phyloP scores from a whole-genome alignment of 441 rosid species.

The Gossypium schwendimanii region DNA sequence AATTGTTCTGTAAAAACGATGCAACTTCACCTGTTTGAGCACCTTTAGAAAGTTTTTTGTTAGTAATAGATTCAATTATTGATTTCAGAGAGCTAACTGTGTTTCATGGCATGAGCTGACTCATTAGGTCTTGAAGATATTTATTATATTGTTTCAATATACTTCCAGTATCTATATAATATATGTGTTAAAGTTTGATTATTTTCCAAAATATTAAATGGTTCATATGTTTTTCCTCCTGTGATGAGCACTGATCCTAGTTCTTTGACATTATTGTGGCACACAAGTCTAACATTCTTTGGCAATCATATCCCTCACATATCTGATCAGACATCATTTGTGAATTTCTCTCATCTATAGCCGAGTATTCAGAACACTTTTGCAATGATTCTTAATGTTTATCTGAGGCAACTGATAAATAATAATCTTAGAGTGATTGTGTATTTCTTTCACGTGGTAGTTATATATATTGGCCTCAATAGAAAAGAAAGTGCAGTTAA shows the following conservation, averaged over 20 bases:
- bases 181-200: not conserved
- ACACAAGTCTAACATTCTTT: constrained; percentile 5
- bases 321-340: constrained; percentile 7
- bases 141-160: not conserved
- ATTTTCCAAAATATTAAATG: not conserved
- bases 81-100: not conserved
- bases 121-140: constrained; percentile 10
- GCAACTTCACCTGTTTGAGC: not conserved
- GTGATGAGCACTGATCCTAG: not conserved
- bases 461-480: not conserved
- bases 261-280: not conserved
- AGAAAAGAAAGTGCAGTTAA: not conserved
- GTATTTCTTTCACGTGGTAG: not conserved
- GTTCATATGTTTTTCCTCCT: constrained; percentile 6
- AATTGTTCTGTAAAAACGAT: not conserved
- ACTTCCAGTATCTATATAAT: constrained; percentile 13
- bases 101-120: not conserved
- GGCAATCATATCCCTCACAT: constrained; percentile 8
- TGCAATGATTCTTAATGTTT: not conserved
- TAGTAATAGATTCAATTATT: not conserved
- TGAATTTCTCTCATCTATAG: not conserved
- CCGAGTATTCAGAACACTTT: constrained; percentile 3
- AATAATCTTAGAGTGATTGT: not conserved
- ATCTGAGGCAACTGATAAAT: not conserved
- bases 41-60: constrained; percentile 7